Conservation (phyloP, 1,284 basidiomycete genomes). For the Apiotrichum laibachii region DNA sequence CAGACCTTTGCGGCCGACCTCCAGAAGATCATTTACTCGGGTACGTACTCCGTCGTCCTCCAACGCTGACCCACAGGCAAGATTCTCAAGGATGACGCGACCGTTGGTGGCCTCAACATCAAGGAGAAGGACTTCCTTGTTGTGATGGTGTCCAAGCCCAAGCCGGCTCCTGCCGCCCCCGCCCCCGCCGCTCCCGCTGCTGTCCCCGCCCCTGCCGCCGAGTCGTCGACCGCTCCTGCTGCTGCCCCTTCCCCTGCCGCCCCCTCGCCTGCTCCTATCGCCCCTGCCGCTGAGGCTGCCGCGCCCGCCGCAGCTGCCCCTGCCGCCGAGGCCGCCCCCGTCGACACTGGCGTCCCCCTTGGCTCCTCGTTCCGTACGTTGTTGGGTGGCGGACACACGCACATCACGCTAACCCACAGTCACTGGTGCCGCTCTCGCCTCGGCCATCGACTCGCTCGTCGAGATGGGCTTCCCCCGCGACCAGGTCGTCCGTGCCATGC, state of each 20-base stretch:
- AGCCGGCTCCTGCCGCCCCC: conserved; percentile 46
- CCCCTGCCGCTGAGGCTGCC: conserved; percentile 36
- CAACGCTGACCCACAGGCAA: conserved; percentile 62
- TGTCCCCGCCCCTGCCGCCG: conserved; percentile 45
- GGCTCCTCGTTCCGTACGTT: conserved; percentile 43
- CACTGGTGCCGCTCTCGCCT: conserved; percentile 70
- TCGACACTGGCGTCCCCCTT: conserved; percentile 16
- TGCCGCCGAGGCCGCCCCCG: conserved; percentile 6
- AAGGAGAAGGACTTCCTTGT: conserved; percentile 99
- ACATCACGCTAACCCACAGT: conserved; percentile 46
- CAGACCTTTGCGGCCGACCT: conserved; percentile 66
- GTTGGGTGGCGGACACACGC: too few relatives aligned
- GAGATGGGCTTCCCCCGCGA: conserved; percentile 95
- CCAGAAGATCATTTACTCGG: conserved; percentile 96
- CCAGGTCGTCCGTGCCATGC: conserved; percentile 78
- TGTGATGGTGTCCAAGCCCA: conserved; percentile 87
- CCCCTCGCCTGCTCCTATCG: conserved; percentile 9
- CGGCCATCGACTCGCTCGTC: conserved; percentile 74
- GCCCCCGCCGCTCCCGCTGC: conserved; percentile 33
- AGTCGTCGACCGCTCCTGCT: conserved; percentile 40
- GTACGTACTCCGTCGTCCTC: conserved; percentile 51
- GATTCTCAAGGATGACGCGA: conserved; percentile 85
- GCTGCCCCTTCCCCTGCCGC: conserved; percentile 35
- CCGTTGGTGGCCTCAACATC: conserved; percentile 82
- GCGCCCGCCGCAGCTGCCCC: conserved; percentile 34